Evolutionary conservation across 345 rosid genomes (phyloP).

Genomic region (Euphorbia peplus): DNA sequence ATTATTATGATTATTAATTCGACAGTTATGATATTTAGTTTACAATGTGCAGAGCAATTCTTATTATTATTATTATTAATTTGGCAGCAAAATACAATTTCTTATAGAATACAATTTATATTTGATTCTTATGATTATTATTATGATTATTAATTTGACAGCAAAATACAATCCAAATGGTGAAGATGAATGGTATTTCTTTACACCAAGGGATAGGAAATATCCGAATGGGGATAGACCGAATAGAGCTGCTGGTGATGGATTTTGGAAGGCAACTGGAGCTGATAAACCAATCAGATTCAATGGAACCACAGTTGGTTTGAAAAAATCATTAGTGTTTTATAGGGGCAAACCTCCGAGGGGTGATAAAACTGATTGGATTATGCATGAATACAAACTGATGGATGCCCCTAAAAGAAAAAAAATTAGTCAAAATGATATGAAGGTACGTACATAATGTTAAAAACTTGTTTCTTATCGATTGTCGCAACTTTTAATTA

Average conservation of each 20-base stretch:
- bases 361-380: constrained; percentile 25
- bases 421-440: background rate
- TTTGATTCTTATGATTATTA: too few species aligned
- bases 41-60: too few species aligned
- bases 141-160: background rate
- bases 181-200: constrained; percentile 27
- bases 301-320: constrained; percentile 2
- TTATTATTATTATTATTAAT: too few species aligned
- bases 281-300: constrained; percentile 13
- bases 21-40: too few species aligned
- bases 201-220: constrained; percentile 23
- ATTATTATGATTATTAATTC: too few species aligned
- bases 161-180: background rate
- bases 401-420: constrained; percentile 3
- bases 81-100: too few species aligned
- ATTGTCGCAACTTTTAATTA: too few species aligned
- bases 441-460: constrained; percentile 16
- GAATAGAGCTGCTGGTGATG: constrained; percentile 21
- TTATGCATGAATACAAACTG: constrained; percentile 27
- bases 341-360: constrained; percentile 21
- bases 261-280: constrained; percentile 35
- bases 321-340: constrained; percentile 22
- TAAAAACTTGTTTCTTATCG: too few species aligned
- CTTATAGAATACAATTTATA: too few species aligned
- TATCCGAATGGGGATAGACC: constrained; percentile 24